phyloP scores from a whole-genome alignment of 495 filamentous ascomycete species.

The Neurospora sp. region DNA sequence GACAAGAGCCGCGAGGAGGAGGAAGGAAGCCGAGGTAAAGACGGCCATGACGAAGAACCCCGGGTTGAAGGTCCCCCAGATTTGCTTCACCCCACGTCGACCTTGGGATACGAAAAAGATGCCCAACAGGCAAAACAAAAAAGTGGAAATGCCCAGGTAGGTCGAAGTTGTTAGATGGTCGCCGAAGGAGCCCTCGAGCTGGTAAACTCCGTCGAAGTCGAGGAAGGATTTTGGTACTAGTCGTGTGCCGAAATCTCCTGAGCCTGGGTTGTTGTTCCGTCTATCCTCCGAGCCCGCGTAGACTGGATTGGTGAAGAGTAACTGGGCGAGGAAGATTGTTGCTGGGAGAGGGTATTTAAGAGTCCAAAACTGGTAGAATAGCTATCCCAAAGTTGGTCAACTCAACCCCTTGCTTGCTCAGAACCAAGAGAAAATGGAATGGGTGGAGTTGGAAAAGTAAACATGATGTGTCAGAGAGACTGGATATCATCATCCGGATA shows the following conservation, averaged over 20 bases:
- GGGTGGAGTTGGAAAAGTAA: background rate
- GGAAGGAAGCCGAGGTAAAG: constrained; percentile 7
- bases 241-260: background rate
- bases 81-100: background rate
- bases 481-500: background rate
- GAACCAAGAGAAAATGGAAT: background rate
- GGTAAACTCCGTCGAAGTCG: background rate
- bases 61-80: background rate
- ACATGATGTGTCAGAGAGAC: background rate
- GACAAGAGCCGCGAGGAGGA: constrained; percentile 7
- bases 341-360: background rate
- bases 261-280: background rate
- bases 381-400: background rate
- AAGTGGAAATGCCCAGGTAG: background rate
- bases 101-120: background rate
- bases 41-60: constrained; percentile 11
- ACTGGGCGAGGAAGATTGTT: background rate
- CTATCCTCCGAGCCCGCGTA: background rate
- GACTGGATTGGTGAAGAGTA: background rate
- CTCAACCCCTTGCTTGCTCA: background rate
- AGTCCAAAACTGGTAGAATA: background rate
- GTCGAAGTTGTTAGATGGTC: background rate
- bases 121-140: background rate
- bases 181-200: background rate
- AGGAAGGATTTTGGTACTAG: background rate